Base-by-base conservation (phyloP, 2,329 filamentous ascomycete genomes). In the Bipolaris oryzae region DNA sequence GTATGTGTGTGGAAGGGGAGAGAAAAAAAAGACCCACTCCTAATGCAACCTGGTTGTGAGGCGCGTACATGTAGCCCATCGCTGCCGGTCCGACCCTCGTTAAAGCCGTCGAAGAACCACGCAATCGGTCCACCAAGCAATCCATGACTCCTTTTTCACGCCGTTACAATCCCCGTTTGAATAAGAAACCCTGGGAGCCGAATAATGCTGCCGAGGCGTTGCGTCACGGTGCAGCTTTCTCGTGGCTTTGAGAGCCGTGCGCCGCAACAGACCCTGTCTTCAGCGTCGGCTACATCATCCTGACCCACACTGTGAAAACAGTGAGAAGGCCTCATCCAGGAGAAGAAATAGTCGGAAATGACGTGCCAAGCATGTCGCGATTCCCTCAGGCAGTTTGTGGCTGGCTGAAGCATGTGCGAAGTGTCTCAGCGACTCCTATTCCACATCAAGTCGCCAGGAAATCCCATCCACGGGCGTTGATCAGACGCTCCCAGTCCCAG, bases 401-500 rank as follows among this genome's bases (percentile, higher is more conserved):
- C 31, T 50, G n/a, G 38, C 38, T 53, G 35, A 42, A n/a, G 28
- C 34, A n/a, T 28, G 16, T 35, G 48, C 34, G 41, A 18, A 47
- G 16, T 37, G 35, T 21, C 44, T n/a, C 31, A 23, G 20, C 42
- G 25, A 52, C 25, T 23, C 34, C 35, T 5, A 23, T 33, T n/a
- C 20, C 39, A 34, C 33, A 50, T 57, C 60, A 87, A 60, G 85
- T 86, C 59, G 85, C 81, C 62, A 87, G 74, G 62, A 87, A 86
- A 64, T 87, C 84, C 80, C 84, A 85, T 18, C 82, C 81, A 75
- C 84, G 82, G 47, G 80, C 78, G 45, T 80, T 76, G 59, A 87
- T 85, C 56, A 87, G 84, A 57, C 77, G 82, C 72, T 87, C 85
- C 84, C 84, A 87, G 69, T 87, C 85, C 85, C 85, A 87, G 52